Evolutionary conservation across 441 rosid genomes (phyloP).

Genomic region (Populus hybrid): DNA sequence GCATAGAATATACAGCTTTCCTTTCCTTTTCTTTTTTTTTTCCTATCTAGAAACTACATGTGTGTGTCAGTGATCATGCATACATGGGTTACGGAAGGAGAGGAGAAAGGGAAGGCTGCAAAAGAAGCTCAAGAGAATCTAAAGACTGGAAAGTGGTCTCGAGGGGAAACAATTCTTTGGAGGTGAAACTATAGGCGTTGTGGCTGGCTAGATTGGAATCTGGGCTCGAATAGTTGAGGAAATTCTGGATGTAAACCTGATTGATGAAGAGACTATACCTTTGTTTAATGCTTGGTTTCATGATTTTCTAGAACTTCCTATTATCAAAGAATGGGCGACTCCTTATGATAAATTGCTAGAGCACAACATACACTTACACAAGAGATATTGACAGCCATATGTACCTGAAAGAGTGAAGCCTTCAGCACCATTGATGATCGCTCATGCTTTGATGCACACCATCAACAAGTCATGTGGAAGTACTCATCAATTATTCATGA

Average conservation of each 20-base stretch:
- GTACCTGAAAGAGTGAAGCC: constrained; percentile 13
- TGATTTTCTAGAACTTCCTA: constrained; percentile 20
- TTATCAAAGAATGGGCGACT: constrained; percentile 25
- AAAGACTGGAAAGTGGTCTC: constrained; percentile 23
- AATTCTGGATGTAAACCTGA: constrained; percentile 18
- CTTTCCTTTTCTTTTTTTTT: background rate
- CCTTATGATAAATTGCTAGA: constrained; percentile 23
- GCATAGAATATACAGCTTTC: background rate
- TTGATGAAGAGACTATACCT: constrained; percentile 31
- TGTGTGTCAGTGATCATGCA: constrained; percentile 17
- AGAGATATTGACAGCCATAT: constrained; percentile 14
- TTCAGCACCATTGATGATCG: too few relatives aligned
- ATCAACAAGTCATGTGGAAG: background rate
- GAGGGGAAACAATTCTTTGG: constrained; percentile 28
- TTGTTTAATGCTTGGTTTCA: constrained; percentile 22
- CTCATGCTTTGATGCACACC: background rate
- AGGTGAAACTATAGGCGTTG: constrained; percentile 25
- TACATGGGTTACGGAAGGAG: constrained; percentile 12
- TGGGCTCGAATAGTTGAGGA: constrained; percentile 26
- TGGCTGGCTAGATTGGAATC: constrained; percentile 29
- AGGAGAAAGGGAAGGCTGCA: constrained; percentile 24
- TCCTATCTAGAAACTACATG: background rate
- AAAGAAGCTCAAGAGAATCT: constrained; percentile 26
- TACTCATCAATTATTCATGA: background rate
- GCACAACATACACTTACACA: constrained; percentile 19